A percentile compares a stretch with the other conserved stretches of the same genome.
phyloP scores from a whole-genome alignment of 257 asterid genomes.

The Echium plantagineum region DNA sequence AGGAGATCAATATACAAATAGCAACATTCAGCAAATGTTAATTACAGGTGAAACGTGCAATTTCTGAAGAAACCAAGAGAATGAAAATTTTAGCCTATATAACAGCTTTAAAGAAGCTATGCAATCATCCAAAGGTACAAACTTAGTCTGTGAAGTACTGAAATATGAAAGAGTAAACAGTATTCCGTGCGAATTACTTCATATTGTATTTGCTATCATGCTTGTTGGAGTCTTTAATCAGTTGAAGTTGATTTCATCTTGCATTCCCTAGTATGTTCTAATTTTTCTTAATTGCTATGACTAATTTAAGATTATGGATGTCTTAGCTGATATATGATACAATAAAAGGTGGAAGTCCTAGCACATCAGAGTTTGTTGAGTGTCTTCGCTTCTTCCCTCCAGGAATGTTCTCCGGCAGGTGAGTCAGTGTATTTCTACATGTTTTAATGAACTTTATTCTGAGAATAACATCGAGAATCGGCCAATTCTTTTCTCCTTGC shows the following conservation, averaged over 20 bases:
- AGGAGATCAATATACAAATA: slow-evolving; percentile 1
- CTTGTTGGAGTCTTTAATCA: neutral
- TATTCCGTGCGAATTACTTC: too few species aligned
- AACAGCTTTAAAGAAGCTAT: slow-evolving; percentile 92
- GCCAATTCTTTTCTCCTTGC: slow-evolving; percentile 11
- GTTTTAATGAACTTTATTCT: neutral
- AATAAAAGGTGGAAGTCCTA: slow-evolving; percentile 76
- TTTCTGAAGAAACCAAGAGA: slow-evolving; percentile 67
- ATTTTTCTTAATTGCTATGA: slow-evolving; percentile 5
- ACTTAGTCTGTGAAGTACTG: neutral
- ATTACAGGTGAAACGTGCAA: slow-evolving; percentile 78
- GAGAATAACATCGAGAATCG: neutral
- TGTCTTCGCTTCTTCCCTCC: slow-evolving; percentile 84
- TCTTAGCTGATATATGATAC: slow-evolving; percentile 81
- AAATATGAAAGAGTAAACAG: too few species aligned
- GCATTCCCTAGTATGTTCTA: neutral
- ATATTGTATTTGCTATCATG: too few species aligned
- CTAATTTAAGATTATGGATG: neutral
- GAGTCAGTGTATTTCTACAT: slow-evolving; percentile 2
- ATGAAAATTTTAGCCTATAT: slow-evolving; percentile 86
- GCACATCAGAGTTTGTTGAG: slow-evolving; percentile 77
- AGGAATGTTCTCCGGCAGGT: slow-evolving; percentile 91
- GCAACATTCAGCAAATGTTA: slow-evolving; percentile 10
- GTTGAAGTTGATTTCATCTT: too few species aligned
- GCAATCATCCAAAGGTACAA: slow-evolving; percentile 97